phyloP scores from a whole-genome alignment of 2,329 filamentous ascomycete genomes.

The Sporothrix globosa region DNA sequence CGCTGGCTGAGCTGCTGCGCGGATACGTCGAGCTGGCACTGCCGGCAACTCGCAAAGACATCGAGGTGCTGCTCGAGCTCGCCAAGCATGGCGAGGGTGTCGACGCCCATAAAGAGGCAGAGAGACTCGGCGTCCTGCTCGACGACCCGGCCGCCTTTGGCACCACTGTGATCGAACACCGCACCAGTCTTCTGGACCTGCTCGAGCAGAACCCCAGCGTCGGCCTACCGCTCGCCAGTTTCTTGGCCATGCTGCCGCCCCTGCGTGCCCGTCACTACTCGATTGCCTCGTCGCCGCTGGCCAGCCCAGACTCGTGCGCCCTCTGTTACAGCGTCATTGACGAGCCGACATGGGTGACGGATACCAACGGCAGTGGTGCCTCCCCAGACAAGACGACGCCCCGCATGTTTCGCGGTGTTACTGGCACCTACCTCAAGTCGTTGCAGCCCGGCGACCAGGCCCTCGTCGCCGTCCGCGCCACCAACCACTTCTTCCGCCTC shows the following conservation, averaged over 20 bases:
- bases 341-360: conserved; percentile 54
- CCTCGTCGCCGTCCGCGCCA: conserved; percentile 55
- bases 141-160: neutral
- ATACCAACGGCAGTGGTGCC: neutral
- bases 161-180: neutral
- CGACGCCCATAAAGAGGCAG: neutral
- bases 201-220: conserved; percentile 60
- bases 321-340: conserved; percentile 71
- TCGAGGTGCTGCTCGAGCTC: conserved; percentile 54
- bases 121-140: conserved; percentile 25
- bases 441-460: conserved; percentile 55
- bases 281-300: conserved; percentile 72
- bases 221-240: conserved; percentile 60
- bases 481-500: conserved; percentile 52
- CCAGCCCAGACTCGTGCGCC: conserved; percentile 52
- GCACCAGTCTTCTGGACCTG: conserved; percentile 56
- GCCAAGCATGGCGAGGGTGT: conserved; percentile 40
- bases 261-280: conserved; percentile 58
- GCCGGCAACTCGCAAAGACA: conserved; percentile 59
- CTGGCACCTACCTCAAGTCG: conserved; percentile 61
- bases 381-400: neutral
- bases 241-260: conserved; percentile 65
- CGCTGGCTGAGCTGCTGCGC: conserved; percentile 65
- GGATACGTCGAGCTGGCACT: conserved; percentile 73
- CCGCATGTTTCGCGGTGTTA: conserved; percentile 57